Conservation (phyloP, 495 filamentous ascomycete genomes). For the Chaetomidium leptoderma region DNA sequence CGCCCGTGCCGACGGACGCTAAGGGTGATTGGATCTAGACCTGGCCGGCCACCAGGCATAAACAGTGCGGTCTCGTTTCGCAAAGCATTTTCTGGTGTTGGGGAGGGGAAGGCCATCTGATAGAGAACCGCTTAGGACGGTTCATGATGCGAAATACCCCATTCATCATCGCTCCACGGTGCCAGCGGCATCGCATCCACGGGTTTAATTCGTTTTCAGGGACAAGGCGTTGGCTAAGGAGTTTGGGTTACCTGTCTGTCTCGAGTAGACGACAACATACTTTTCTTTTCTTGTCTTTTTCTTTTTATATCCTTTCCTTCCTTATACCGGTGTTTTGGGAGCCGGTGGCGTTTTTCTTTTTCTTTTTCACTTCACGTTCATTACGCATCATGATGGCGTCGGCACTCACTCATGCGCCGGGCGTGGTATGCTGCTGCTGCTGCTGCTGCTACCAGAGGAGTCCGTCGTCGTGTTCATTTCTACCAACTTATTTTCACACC, state of each 20-base stretch:
- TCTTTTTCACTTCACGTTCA: neutral
- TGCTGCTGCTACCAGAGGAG: too few relatives aligned
- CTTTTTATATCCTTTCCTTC: neutral
- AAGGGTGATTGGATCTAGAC: constrained; percentile 31
- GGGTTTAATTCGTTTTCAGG: neutral
- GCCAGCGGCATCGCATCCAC: neutral
- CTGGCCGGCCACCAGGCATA: neutral
- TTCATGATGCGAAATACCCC: constrained; percentile 1
- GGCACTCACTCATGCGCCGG: too few relatives aligned
- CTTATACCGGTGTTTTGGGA: neutral
- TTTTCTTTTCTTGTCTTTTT: constrained; percentile 2
- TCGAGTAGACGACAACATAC: neutral
- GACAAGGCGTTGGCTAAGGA: constrained; percentile 2
- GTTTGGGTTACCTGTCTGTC: neutral
- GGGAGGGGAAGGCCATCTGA: neutral
- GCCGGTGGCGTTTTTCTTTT: neutral
- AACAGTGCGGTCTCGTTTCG: constrained; percentile 6
- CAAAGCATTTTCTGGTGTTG: constrained; percentile 30
- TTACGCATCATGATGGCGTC: too few relatives aligned
- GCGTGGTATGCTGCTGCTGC: neutral
- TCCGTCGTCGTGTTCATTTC: neutral
- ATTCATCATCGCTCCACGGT: neutral
- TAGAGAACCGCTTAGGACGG: constrained; percentile 10
- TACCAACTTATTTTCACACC: neutral
- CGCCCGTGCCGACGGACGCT: neutral